These are phyloP conservation scores for Biscutella laevigata DNA, from an alignment of 441 rosid species.

Conservation along the genomic window DNA sequence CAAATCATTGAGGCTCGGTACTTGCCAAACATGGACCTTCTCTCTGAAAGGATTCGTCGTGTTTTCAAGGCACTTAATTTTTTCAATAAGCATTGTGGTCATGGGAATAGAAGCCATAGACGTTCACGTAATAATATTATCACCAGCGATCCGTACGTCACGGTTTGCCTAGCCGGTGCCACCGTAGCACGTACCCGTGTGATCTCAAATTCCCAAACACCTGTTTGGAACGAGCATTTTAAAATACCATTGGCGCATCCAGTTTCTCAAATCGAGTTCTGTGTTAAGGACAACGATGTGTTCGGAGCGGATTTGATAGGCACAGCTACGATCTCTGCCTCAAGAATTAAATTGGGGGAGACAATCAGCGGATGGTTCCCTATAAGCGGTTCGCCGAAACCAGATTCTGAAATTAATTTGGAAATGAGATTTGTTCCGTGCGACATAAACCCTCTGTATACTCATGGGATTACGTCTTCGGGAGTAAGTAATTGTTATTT, in stretches of 20 bases:
- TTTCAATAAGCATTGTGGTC: constrained; percentile 26
- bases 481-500: constrained; percentile 54
- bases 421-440: constrained; percentile 49
- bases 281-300: constrained; percentile 65
- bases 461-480: constrained; percentile 34
- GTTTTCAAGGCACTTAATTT: constrained; percentile 32
- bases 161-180: constrained; percentile 56
- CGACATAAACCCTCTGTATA: constrained; percentile 35
- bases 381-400: constrained; percentile 51
- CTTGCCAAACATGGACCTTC: constrained; percentile 72
- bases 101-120: neutral
- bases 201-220: constrained; percentile 50
- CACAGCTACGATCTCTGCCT: constrained; percentile 37
- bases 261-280: constrained; percentile 42
- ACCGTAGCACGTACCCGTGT: constrained; percentile 81
- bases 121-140: constrained; percentile 38
- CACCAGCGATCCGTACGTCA: constrained; percentile 88
- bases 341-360: constrained; percentile 35
- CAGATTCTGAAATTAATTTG: constrained; percentile 45
- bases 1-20: constrained; percentile 58
- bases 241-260: constrained; percentile 68
- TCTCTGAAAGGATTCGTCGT: constrained; percentile 48
- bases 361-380: constrained; percentile 58
- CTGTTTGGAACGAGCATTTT: constrained; percentile 67
- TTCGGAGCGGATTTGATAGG: constrained; percentile 81